Evolutionary conservation across 306 rosid species (phyloP), one percentile per base, ranked within the genome.

Genomic region (Fagus sylvatica): DNA sequence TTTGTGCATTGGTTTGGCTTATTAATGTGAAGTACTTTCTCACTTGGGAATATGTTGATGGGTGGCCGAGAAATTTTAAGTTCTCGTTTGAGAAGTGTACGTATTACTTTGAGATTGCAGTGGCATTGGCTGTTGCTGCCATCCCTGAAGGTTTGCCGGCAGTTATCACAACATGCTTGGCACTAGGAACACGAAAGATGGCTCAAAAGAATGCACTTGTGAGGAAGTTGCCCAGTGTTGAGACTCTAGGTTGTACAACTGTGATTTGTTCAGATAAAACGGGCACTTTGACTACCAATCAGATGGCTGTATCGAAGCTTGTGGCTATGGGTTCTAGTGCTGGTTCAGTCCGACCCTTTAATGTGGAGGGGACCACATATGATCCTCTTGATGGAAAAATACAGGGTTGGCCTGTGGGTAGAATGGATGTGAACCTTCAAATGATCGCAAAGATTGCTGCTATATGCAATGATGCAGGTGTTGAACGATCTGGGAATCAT

Each of bases 331-430:
- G 91, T 59, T 66, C 79, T 80, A 70, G 41, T 7, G 81, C 79
- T 17, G 85, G 79, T 30, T 70, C 78, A 1, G 79, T 90, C 5
- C 74, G 94, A 53, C 76, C 85, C 15, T 90, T 90, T 70, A 84
- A 80, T 78, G 97, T 91, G 80, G 97, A 88, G 19, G 97, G 97
- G 67, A 91, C 97, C 33, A 88, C 94, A 0, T 91, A 87, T 62
- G 90, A 82, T 81, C 97, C 97, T 33, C 30, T 64, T 17, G 97
- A 88, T 78, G 97, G 97, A 22, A 80, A 76, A 79, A 90, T 91
- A 70, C 87, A 71, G 17, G 87, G 82, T 74, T 91, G 93, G 97
- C 88, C 86, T 0, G 60, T 68, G 0, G 89, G 83, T 67, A 60
- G 11, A n/a, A 71, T 91, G 94, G 97, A 91, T 85, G 78, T 88